Percentiles rank a stretch among this genome's conserved stretches.
Conservation (phyloP, 1,284 basidiomycete genomes). For the Ceraceosorus guamensis region DNA sequence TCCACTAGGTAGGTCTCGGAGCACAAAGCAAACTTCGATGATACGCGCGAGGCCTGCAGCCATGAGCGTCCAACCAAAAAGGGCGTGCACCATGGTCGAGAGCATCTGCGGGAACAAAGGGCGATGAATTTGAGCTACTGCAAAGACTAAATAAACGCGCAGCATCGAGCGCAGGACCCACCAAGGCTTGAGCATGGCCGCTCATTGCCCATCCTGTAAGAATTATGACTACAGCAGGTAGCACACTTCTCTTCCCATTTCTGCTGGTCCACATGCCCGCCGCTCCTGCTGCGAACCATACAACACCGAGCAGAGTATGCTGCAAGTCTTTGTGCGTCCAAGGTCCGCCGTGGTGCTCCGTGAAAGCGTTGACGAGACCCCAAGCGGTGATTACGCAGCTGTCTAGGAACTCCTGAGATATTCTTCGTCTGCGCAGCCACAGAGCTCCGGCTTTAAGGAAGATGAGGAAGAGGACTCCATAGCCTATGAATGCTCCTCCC, state of each 20-base stretch:
- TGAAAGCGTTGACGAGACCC: slow-evolving; percentile 82
- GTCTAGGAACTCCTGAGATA: slow-evolving; percentile 79
- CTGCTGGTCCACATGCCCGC: slow-evolving; percentile 78
- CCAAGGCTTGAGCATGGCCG: slow-evolving; percentile 74
- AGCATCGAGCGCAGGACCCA: slow-evolving; percentile 52
- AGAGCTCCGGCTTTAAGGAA: slow-evolving; percentile 72
- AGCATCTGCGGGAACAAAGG: slow-evolving; percentile 16
- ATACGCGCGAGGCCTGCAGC: slow-evolving; percentile 66
- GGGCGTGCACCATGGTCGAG: slow-evolving; percentile 62
- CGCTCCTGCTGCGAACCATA: slow-evolving; percentile 80
- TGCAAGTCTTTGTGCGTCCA: slow-evolving; percentile 84
- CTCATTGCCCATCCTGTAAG: slow-evolving; percentile 83
- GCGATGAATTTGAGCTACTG: background rate
- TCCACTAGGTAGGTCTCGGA: slow-evolving; percentile 50
- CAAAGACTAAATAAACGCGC: background rate
- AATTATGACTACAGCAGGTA: slow-evolving; percentile 70
- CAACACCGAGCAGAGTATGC: slow-evolving; percentile 60
- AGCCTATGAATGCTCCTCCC: slow-evolving; percentile 58
- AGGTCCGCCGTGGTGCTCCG: slow-evolving; percentile 58
- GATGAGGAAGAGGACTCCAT: slow-evolving; percentile 75
- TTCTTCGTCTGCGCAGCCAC: slow-evolving; percentile 61
- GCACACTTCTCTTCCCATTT: slow-evolving; percentile 73
- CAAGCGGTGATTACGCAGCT: slow-evolving; percentile 79
- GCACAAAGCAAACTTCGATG: slow-evolving; percentile 74
- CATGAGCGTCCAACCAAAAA: slow-evolving; percentile 80